phyloP scores from a whole-genome alignment of 2,329 filamentous ascomycete species.

The Neophaeococcomyces aloes region DNA sequence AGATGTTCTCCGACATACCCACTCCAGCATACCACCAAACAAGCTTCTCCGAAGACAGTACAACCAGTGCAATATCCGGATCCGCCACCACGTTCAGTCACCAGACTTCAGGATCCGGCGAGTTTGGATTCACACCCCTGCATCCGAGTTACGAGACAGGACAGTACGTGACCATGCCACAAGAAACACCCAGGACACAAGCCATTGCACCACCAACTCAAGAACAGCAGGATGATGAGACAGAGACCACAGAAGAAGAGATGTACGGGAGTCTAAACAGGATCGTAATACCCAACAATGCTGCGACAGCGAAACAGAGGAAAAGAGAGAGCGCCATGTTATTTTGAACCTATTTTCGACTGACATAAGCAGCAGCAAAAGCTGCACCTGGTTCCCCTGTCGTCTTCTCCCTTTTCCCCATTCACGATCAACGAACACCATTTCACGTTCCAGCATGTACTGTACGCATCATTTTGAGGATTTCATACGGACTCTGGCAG shows the following conservation, averaged over 20 bases:
- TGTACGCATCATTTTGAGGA: too few species aligned
- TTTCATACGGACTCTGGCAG: too few species aligned
- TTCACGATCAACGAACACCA: too few species aligned
- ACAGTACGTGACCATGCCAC: conserved; percentile 24
- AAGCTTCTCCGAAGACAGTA: conserved; percentile 32
- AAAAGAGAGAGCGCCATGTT: conserved; percentile 39
- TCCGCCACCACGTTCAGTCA: conserved; percentile 17
- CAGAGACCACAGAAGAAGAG: conserved; percentile 22
- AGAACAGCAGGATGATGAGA: conserved; percentile 15
- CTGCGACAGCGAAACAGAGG: conserved; percentile 33
- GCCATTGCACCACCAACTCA: conserved; percentile 14
- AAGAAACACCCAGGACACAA: conserved; percentile 16
- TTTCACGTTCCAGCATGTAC: too few species aligned
- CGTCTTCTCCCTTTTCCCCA: too few species aligned
- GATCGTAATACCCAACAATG: conserved; percentile 32
- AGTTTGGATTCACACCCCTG: conserved; percentile 31
- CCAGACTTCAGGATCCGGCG: conserved; percentile 40
- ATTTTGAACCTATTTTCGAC: too few species aligned
- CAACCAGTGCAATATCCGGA: conserved; percentile 20
- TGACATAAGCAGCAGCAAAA: too few species aligned
- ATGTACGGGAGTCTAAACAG: conserved; percentile 28
- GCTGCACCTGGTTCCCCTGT: too few species aligned
- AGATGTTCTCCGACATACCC: conserved; percentile 57
- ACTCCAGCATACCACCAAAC: conserved; percentile 53
- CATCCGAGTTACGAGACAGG: conserved; percentile 25